Evolutionary conservation across 805 yeast genomes (phyloP).

Genomic region (Kodamaea kaohsiungensis): DNA sequence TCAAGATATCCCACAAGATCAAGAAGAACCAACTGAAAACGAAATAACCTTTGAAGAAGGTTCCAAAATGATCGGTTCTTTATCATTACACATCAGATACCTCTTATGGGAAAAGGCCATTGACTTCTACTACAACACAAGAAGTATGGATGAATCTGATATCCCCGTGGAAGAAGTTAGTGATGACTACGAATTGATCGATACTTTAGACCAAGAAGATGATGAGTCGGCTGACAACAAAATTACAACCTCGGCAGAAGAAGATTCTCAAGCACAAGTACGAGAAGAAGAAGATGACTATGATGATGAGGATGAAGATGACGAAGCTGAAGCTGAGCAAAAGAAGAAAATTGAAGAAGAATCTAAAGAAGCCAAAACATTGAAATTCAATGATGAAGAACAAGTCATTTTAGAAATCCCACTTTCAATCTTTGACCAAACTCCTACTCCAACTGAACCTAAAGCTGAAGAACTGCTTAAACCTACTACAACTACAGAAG

Average conservation of each 20-base stretch:
- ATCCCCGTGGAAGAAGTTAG: slow-evolving; percentile 31
- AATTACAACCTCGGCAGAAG: neutral
- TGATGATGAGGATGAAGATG: slow-evolving; percentile 19
- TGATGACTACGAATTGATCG: slow-evolving; percentile 38
- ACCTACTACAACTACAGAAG: neutral
- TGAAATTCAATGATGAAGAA: slow-evolving; percentile 27
- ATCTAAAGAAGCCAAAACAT: slow-evolving; percentile 8
- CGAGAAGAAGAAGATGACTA: slow-evolving; percentile 41
- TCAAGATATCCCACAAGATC: neutral
- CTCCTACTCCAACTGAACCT: neutral
- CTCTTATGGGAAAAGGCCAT: slow-evolving; percentile 73
- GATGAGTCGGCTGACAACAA: slow-evolving; percentile 17
- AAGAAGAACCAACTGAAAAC: neutral
- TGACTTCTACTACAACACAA: slow-evolving; percentile 41
- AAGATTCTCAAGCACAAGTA: slow-evolving; percentile 11
- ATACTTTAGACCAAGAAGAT: slow-evolving; percentile 29
- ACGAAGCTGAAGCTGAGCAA: slow-evolving; percentile 25
- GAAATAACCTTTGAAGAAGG: slow-evolving; percentile 44
- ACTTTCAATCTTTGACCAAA: slow-evolving; percentile 21
- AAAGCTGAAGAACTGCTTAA: neutral
- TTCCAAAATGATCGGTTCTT: slow-evolving; percentile 25
- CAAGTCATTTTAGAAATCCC: slow-evolving; percentile 38
- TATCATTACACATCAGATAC: slow-evolving; percentile 66
- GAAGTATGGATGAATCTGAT: slow-evolving; percentile 11
- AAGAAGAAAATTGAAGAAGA: slow-evolving; percentile 19